Evolutionary conservation across 129 eudicot species (phyloP), one percentile per base, ranked within the genome.

Genomic region (Chrysanthemum makinoi): DNA sequence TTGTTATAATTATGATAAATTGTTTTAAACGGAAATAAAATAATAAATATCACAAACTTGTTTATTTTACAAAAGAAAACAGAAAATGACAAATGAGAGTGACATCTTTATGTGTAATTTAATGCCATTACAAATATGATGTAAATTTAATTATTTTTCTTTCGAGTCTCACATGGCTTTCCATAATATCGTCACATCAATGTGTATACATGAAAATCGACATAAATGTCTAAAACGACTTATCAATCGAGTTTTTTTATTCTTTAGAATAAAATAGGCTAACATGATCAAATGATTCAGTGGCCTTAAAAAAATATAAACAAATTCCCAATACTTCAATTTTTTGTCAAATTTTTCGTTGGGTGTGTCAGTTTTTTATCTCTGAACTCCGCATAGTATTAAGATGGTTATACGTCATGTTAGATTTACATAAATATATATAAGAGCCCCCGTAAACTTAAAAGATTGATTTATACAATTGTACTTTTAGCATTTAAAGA

Each of bases 121-220:
- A 72, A 59, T 59, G 48, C 68, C 24, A 24, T 26, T 46, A 54
- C 39, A 69, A n/a, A 54, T 53, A 46, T 59, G 76, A 3, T 8
- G 68, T 44, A 15, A 49, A 22, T 59, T 59, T 14, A 59, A 14
- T 46, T 72, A 59, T 24, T 11, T 58, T 19, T 20, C 16, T 44
- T 9, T 44, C n/a, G 11, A 46, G 60, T 26, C 28, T 72, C 76
- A 60, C 68, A 70, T 70, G 68, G 47, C 30, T 59, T 60, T 60
- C 59, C 68, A 72, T 72, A 59, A 24, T 46, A 48, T 72, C 49
- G 68, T 47, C 65, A 70, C 75, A 70, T 70, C 76, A 60, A 46
- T 58, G n/a, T 44, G 46, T n/a, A 71, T 26, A 11, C 9, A 33
- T 15, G 14, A 57, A 54, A 69, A 69, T 69, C 22, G 10, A 69